Evolutionary conservation across 1,139 yeast species (phyloP).

Genomic region (Lodderomyces theae): DNA sequence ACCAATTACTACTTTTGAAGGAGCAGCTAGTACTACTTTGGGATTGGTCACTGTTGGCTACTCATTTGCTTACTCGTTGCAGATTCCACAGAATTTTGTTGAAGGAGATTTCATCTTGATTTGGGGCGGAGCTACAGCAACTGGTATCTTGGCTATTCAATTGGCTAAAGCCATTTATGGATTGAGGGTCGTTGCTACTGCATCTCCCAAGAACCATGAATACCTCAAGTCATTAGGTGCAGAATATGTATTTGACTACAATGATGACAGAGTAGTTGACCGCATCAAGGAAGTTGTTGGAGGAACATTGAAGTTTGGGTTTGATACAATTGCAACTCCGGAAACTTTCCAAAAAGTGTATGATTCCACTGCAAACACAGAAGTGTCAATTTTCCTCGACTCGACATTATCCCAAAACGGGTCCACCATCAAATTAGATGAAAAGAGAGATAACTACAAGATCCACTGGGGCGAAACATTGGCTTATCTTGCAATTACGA

Average conservation of each 20-base stretch:
- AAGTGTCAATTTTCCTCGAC: conserved; percentile 28
- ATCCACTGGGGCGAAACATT: conserved; percentile 22
- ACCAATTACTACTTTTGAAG: neutral
- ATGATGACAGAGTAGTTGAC: conserved; percentile 17
- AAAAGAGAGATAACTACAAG: conserved; percentile 16
- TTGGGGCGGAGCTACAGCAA: conserved; percentile 26
- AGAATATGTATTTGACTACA: conserved; percentile 26
- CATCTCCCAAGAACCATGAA: conserved; percentile 20
- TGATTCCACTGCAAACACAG: conserved; percentile 23
- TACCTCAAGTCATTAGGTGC: conserved; percentile 23
- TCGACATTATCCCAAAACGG: conserved; percentile 26
- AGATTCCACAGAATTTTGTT: conserved; percentile 23
- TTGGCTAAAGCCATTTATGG: conserved; percentile 26
- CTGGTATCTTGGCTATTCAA: conserved; percentile 28
- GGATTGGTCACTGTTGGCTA: conserved; percentile 50
- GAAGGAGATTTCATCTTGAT: conserved; percentile 30
- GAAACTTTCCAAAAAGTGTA: conserved; percentile 21
- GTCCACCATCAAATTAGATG: conserved; percentile 16
- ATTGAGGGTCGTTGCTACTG: conserved; percentile 24
- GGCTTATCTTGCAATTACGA: conserved; percentile 28
- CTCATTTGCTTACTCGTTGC: conserved; percentile 24
- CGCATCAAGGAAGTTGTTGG: conserved; percentile 17
- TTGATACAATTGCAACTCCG: conserved; percentile 20
- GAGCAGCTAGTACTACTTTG: conserved; percentile 47
- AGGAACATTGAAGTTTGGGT: conserved; percentile 19